Percentiles rank a stretch among this genome's conserved stretches.
Evolutionary conservation across 2,329 filamentous ascomycete genomes (phyloP).

Genomic region (Fusarium marasasianum): DNA sequence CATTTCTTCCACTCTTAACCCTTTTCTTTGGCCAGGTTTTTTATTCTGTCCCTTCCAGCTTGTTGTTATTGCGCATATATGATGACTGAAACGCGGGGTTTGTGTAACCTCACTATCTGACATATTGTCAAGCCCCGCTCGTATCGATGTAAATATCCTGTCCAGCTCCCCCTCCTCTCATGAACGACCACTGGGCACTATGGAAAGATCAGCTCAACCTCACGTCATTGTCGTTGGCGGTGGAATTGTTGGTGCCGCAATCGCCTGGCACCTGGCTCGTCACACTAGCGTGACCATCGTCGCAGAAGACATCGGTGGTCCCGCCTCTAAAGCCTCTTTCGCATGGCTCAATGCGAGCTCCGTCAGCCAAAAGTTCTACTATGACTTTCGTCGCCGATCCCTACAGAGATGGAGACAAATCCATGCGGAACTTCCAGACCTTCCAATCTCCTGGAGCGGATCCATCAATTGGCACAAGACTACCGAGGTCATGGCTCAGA

Average conservation of each 20-base stretch:
- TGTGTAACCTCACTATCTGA: not conserved
- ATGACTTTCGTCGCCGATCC: constrained; percentile 21
- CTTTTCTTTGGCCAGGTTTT: not conserved
- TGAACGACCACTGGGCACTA: rapidly evolving
- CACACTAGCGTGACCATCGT: constrained; percentile 19
- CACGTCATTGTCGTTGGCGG: constrained; percentile 27
- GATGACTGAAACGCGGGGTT: not conserved
- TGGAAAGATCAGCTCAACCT: not conserved
- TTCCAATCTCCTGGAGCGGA: constrained; percentile 26
- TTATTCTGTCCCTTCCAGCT: not conserved
- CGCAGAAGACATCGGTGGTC: constrained; percentile 21
- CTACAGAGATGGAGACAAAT: constrained; percentile 25
- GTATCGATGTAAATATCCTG: not conserved
- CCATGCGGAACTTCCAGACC: not conserved
- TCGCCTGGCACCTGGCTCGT: constrained; percentile 25
- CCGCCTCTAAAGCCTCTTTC: constrained; percentile 19
- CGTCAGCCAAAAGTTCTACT: constrained; percentile 4
- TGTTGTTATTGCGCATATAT: not conserved
- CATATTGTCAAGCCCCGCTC: not conserved
- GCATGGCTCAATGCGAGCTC: constrained; percentile 34
- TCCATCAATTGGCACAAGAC: constrained; percentile 29
- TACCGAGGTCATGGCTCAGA: not conserved
- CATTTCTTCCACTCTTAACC: rapidly evolving
- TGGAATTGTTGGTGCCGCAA: constrained; percentile 26
- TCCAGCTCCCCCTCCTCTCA: not conserved